Evolutionary conservation across 2,329 filamentous ascomycete species (phyloP), one percentile per base, ranked within the genome.

Genomic region (Alternaria panax): DNA sequence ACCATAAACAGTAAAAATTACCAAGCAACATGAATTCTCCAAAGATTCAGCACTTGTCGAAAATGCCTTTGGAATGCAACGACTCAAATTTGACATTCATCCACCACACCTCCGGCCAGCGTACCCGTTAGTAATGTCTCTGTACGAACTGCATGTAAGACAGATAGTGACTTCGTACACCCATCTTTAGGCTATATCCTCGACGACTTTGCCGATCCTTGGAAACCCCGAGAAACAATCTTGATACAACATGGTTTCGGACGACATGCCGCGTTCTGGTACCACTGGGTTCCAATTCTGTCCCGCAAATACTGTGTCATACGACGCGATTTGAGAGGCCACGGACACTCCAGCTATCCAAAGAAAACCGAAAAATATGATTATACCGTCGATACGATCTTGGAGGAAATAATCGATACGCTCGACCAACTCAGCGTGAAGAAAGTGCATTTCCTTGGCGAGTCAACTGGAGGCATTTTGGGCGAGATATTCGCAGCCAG

Each of bases 171-270:
- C n/a, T n/a, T n/a, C n/a, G n/a, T n/a, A n/a, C n/a, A n/a, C n/a
- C n/a, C n/a, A n/a, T n/a, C n/a, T n/a, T n/a, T n/a, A n/a, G n/a
- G n/a, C 62, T 75, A 75, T 60, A 66, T 75, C 24, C 42, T 58
- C 27, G 55, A 72, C 52, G 57, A 66, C 56, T 77, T 74, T 42
- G 64, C 65, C 12, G 71, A 73, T 51, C 73, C 73, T 3, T 77
- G 72, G 75, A 75, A 73, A 48, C 64, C 73, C 1, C 18, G 51
- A 47, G 68, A 75, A n/a, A 75, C 75, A 18, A 73, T 79, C 36
- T 59, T 78, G 4, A 76, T 79, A 18, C 75, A 79, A 36, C 75
- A 78, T n/a, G 76, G 76, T 8, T 79, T 79, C 54, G 75, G 65
- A 2, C 69, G 76, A 8, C 71, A 76, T 52, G 55, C 71, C 4